Conservation (phyloP, 352 stramenopile genomes). For the Thraustotheca clavata region DNA sequence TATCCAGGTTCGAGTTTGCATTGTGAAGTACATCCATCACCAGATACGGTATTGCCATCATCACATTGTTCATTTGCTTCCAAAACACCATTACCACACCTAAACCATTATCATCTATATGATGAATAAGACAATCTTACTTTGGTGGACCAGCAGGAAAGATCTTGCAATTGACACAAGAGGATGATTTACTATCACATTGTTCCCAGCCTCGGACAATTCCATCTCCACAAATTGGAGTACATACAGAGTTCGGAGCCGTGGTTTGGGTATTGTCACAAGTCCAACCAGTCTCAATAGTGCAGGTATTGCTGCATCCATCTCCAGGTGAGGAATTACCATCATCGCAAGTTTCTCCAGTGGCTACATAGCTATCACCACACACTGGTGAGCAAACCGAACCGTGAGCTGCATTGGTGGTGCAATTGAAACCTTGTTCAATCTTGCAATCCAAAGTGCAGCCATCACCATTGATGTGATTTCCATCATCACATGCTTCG, state of each 20-base stretch:
- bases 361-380: slow-evolving; percentile 20
- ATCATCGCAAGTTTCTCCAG: slow-evolving; percentile 25
- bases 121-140: neutral
- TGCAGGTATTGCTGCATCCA: slow-evolving; percentile 21
- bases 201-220: slow-evolving; percentile 11
- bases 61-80: slow-evolving; percentile 24
- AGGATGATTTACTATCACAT: neutral
- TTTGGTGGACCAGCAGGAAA: neutral
- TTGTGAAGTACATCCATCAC: slow-evolving; percentile 23
- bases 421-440: slow-evolving; percentile 25
- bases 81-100: slow-evolving; percentile 23
- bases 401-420: neutral
- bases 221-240: slow-evolving; percentile 7
- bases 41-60: slow-evolving; percentile 23
- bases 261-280: slow-evolving; percentile 21
- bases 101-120: neutral
- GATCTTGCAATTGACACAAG: slow-evolving; percentile 10
- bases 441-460: slow-evolving; percentile 21
- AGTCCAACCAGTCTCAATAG: slow-evolving; percentile 22
- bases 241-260: slow-evolving; percentile 21
- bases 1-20: slow-evolving; percentile 25
- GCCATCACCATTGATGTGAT: slow-evolving; percentile 24
- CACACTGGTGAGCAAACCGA: slow-evolving; percentile 18
- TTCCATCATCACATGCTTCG: slow-evolving; percentile 27
- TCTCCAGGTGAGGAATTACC: slow-evolving; percentile 23